Conservation (phyloP, 768 basidiomycete genomes). For the Austroboletus eburneus region DNA sequence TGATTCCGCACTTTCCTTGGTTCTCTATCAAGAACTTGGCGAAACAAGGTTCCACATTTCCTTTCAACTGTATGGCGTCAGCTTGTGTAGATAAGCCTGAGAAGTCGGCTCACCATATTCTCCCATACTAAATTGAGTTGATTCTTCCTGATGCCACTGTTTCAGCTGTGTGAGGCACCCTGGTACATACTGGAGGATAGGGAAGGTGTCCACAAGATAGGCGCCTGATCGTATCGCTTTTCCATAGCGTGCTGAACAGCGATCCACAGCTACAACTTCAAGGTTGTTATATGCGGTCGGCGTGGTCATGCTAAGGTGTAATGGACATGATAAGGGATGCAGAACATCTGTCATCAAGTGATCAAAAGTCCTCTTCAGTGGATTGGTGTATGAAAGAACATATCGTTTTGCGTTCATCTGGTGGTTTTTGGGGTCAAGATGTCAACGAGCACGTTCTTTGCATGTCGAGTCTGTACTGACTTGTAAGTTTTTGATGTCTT, state of each 20-base stretch:
- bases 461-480: conserved; percentile 30
- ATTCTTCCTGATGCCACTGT: conserved; percentile 46
- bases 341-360: conserved; percentile 28
- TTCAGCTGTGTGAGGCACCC: conserved; percentile 46
- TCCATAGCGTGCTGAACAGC: conserved; percentile 24
- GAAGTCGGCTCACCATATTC: conserved; percentile 23
- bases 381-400: neutral
- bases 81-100: neutral
- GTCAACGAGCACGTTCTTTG: conserved; percentile 34
- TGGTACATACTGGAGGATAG: conserved; percentile 22
- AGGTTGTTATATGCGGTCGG: conserved; percentile 36
- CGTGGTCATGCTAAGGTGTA: conserved; percentile 38
- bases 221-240: conserved; percentile 20
- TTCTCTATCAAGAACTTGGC: conserved; percentile 36
- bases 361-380: neutral
- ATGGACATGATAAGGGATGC: conserved; percentile 36
- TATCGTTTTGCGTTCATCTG: conserved; percentile 34
- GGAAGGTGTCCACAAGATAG: conserved; percentile 26
- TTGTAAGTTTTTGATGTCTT: conserved; percentile 31
- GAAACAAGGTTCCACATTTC: conserved; percentile 29
- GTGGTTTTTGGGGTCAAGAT: conserved; percentile 33
- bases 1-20: conserved; percentile 30
- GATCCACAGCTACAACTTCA: conserved; percentile 30
- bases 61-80: conserved; percentile 17
- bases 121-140: conserved; percentile 29